Conservation (phyloP, 345 rosid genomes). For the Euphorbia peplus region DNA sequence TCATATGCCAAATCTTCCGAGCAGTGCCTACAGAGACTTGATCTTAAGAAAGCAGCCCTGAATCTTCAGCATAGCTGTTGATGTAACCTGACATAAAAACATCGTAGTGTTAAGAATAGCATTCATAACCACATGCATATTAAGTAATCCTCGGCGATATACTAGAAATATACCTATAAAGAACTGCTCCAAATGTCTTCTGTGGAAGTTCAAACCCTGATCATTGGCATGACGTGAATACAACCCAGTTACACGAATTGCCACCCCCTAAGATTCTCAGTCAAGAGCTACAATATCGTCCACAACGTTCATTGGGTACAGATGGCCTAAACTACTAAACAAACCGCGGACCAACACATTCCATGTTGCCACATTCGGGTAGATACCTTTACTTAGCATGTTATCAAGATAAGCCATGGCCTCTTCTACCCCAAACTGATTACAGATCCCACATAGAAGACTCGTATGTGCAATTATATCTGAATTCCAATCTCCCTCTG, state of each 20-base stretch:
- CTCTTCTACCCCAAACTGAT: constrained; percentile 44
- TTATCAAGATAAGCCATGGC: constrained; percentile 43
- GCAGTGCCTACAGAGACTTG: constrained; percentile 2
- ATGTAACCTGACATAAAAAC: not conserved
- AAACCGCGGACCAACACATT: constrained; percentile 57
- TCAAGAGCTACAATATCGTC: constrained; percentile 42
- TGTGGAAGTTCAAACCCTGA: not conserved
- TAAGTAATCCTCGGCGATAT: not conserved
- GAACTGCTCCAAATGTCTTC: not conserved
- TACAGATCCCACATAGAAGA: constrained; percentile 64
- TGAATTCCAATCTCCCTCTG: constrained; percentile 50
- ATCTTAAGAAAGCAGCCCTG: no score
- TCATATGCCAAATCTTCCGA: not conserved
- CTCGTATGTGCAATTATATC: constrained; percentile 63
- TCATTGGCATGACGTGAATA: not conserved
- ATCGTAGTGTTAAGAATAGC: not conserved
- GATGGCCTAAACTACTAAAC: constrained; percentile 40
- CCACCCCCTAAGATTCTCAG: constrained; percentile 14
- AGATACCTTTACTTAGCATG: constrained; percentile 47
- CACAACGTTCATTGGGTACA: constrained; percentile 37
- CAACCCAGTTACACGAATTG: no score
- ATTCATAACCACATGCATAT: not conserved
- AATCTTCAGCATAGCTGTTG: not conserved
- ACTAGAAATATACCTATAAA: not conserved
- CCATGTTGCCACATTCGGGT: constrained; percentile 65